Evolutionary conservation across 176 grass and related monocot species (phyloP).

Genomic region (Alopecurus myosuroides): DNA sequence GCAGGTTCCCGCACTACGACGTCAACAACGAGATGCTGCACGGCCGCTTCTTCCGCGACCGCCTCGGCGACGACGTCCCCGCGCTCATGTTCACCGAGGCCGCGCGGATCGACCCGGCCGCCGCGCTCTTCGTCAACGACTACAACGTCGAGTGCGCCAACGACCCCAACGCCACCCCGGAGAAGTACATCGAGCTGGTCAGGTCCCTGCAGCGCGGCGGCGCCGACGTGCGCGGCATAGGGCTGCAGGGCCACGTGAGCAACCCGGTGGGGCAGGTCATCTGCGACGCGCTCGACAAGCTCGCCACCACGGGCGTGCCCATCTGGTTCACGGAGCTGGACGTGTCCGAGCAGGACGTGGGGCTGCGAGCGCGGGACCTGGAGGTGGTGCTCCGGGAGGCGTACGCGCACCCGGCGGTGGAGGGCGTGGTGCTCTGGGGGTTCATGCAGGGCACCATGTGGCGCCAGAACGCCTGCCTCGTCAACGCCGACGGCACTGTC

Average conservation of each 20-base stretch:
- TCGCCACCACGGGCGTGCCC: constrained; percentile 24
- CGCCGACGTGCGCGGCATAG: constrained; percentile 38
- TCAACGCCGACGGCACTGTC: constrained; percentile 43
- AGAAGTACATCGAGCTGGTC: constrained; percentile 45
- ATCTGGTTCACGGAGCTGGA: constrained; percentile 72
- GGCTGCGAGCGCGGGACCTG: constrained; percentile 53
- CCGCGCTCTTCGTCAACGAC: constrained; percentile 53
- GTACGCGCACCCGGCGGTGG: constrained; percentile 53
- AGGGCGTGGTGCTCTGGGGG: constrained; percentile 57
- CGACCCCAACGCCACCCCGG: constrained; percentile 35
- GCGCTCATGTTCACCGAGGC: constrained; percentile 41
- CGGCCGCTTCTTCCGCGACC: constrained; percentile 45
- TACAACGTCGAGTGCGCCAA: constrained; percentile 55
- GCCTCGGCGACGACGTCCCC: constrained; percentile 23
- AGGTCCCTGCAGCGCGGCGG: constrained; percentile 23
- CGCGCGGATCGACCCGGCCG: constrained; percentile 7
- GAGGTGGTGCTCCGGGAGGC: constrained; percentile 64
- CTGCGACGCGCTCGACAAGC: constrained; percentile 33
- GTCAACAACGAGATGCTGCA: constrained; percentile 77
- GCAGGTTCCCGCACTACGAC: constrained; percentile 44
- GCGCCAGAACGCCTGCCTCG: constrained; percentile 25
- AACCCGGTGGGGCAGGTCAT: constrained; percentile 43
- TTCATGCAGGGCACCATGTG: constrained; percentile 60
- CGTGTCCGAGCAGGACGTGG: constrained; percentile 39
- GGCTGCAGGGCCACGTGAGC: constrained; percentile 37